A percentile compares a stretch with the other conserved stretches of the same genome.
phyloP scores from a whole-genome alignment of 192 early-diverging fungal species.

The Coemansia sp. region DNA sequence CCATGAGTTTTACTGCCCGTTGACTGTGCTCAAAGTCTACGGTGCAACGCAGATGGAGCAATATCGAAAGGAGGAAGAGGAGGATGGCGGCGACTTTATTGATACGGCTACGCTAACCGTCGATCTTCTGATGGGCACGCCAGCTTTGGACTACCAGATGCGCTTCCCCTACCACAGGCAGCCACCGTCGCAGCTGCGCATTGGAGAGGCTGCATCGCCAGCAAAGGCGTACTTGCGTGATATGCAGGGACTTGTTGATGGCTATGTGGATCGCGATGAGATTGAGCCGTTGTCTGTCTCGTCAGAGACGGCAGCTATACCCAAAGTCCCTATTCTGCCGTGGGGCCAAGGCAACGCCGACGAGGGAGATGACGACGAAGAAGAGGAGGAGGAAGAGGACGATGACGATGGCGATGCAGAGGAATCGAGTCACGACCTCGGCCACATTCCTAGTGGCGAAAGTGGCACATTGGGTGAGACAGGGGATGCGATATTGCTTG shows the following conservation, averaged over 20 bases:
- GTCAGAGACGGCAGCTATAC: constrained; percentile 16
- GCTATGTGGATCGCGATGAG: constrained; percentile 20
- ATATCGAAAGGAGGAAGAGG: constrained; percentile 61
- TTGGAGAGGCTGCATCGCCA: constrained; percentile 19
- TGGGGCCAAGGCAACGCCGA: constrained; percentile 22
- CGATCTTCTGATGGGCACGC: constrained; percentile 22
- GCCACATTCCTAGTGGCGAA: not conserved
- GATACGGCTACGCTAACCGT: constrained; percentile 44
- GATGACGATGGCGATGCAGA: not conserved
- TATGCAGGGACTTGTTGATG: constrained; percentile 41
- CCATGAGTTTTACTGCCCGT: constrained; percentile 88
- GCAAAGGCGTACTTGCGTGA: constrained; percentile 43
- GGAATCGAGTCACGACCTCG: not conserved
- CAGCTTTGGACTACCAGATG: constrained; percentile 21
- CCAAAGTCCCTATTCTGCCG: constrained; percentile 37
- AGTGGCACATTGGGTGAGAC: not conserved
- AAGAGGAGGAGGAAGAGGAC: constrained; percentile 37
- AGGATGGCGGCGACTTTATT: constrained; percentile 29
- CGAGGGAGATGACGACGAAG: constrained; percentile 15
- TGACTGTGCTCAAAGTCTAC: constrained; percentile 81
- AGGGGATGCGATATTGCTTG: not conserved
- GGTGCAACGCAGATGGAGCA: constrained; percentile 93
- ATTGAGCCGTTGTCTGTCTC: constrained; percentile 11
- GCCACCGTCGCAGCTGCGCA: constrained; percentile 16
- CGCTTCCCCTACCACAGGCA: constrained; percentile 29